Conservation (phyloP, 73 alveolate genomes). For the Tetrahymena malaccensis region DNA sequence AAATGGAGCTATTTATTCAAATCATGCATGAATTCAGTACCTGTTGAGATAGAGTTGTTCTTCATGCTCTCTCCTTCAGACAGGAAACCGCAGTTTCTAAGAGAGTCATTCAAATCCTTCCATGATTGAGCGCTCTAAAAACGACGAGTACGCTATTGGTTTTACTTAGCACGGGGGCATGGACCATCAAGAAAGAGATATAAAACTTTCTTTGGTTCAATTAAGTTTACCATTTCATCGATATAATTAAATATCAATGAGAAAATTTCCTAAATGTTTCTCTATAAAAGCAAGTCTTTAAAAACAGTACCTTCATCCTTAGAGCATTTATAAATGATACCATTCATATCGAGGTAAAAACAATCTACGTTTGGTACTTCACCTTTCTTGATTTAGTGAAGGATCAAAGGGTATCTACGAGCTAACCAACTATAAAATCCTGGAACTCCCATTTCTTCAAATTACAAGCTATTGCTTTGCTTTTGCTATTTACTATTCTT, state of each 20-base stretch:
- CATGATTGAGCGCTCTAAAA: constrained; percentile 77
- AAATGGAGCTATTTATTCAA: constrained; percentile 70
- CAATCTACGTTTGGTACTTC: constrained; percentile 81
- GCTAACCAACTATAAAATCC: constrained; percentile 90
- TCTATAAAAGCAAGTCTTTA: constrained; percentile 54
- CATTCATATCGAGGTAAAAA: constrained; percentile 94
- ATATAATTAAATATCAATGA: constrained; percentile 72
- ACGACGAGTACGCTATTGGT: constrained; percentile 94
- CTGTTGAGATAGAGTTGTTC: constrained; percentile 91
- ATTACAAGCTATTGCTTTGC: neutral
- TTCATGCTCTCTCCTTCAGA: constrained; percentile 64
- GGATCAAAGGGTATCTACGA: constrained; percentile 86
- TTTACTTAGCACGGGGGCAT: constrained; percentile 99
- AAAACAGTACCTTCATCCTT: constrained; percentile 72
- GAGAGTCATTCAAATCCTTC: constrained; percentile 47
- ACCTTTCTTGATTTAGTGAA: constrained; percentile 61
- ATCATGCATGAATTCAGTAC: constrained; percentile 94
- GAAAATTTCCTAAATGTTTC: constrained; percentile 76
- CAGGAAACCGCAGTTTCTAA: constrained; percentile 51
- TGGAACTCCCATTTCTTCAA: constrained; percentile 93
- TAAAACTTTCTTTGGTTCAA: constrained; percentile 82
- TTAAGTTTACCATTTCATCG: constrained; percentile 69
- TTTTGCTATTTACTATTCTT: neutral
- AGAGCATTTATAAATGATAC: constrained; percentile 86
- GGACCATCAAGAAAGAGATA: constrained; percentile 95